These are phyloP conservation scores for Yamadazyma diospyri DNA, from an alignment of 1,139 yeast species.

Conservation along the genomic window DNA sequence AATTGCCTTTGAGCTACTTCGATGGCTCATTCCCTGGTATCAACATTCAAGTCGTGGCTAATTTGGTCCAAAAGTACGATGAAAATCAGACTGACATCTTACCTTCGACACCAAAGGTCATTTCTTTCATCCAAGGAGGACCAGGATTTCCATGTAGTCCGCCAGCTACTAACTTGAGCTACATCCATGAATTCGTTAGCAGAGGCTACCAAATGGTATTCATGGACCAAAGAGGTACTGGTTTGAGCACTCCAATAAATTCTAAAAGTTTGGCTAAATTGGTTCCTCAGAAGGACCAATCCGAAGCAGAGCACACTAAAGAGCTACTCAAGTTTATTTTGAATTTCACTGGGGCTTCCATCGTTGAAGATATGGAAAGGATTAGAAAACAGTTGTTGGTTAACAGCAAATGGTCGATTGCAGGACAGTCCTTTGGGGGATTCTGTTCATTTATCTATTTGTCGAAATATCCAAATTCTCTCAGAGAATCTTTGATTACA, in stretches of 20 bases:
- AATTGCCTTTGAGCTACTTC: constrained; percentile 27
- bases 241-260: constrained; percentile 46
- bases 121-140: constrained; percentile 54
- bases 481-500: constrained; percentile 43
- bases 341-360: constrained; percentile 50
- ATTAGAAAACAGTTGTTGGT: constrained; percentile 38
- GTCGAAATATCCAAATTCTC: constrained; percentile 38
- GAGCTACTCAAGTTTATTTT: constrained; percentile 36
- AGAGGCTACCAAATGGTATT: constrained; percentile 46
- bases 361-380: constrained; percentile 47
- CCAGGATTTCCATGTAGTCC: constrained; percentile 53
- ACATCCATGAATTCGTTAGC: constrained; percentile 35
- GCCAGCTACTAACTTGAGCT: constrained; percentile 31
- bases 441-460: constrained; percentile 49
- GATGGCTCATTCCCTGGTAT: constrained; percentile 8
- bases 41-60: constrained; percentile 30
- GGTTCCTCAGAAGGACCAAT: constrained; percentile 16
- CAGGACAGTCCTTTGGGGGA: constrained; percentile 61
- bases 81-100: constrained; percentile 14
- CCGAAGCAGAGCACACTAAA: constrained; percentile 16
- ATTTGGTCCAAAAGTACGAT: constrained; percentile 31
- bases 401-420: constrained; percentile 42
- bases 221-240: constrained; percentile 61
- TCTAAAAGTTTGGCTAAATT: constrained; percentile 21
- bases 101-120: constrained; percentile 28